These are phyloP conservation scores for Xylaria hypoxylon DNA, from an alignment of 2,329 filamentous ascomycete species.

Conservation along the genomic window DNA sequence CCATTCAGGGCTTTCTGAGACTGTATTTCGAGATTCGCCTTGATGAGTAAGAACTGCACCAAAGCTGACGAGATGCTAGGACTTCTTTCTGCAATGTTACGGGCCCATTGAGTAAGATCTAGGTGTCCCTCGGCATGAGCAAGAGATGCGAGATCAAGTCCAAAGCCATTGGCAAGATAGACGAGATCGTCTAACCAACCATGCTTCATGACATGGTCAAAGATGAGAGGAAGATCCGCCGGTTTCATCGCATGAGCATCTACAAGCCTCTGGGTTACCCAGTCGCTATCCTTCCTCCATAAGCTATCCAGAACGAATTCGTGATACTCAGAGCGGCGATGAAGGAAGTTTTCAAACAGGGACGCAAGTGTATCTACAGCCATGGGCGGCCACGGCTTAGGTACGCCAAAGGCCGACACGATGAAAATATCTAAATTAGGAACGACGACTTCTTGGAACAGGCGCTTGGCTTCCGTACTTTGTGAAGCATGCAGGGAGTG, in stretches of 20 bases:
- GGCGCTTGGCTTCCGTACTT: constrained; percentile 70
- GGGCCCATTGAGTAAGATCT: constrained; percentile 84
- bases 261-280: constrained; percentile 84
- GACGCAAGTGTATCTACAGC: constrained; percentile 81
- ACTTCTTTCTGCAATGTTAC: constrained; percentile 74
- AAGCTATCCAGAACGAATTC: constrained; percentile 91
- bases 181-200: constrained; percentile 87
- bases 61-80: constrained; percentile 77
- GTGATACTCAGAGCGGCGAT: constrained; percentile 80
- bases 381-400: constrained; percentile 80
- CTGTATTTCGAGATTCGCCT: constrained; percentile 82
- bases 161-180: constrained; percentile 83
- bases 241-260: constrained; percentile 79
- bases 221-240: constrained; percentile 74
- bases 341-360: constrained; percentile 84
- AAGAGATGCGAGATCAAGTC: constrained; percentile 85
- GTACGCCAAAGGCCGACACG: constrained; percentile 80
- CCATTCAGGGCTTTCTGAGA: constrained; percentile 77
- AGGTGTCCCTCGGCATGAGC: constrained; percentile 85
- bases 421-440: constrained; percentile 84
- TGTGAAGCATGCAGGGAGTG: constrained; percentile 71
- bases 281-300: constrained; percentile 90
- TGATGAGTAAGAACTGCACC: constrained; percentile 84
- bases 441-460: constrained; percentile 75
- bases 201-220: constrained; percentile 84